Evolutionary conservation across 768 basidiomycete genomes (phyloP).

Genomic region (Tylopilus cervinicoccineus): DNA sequence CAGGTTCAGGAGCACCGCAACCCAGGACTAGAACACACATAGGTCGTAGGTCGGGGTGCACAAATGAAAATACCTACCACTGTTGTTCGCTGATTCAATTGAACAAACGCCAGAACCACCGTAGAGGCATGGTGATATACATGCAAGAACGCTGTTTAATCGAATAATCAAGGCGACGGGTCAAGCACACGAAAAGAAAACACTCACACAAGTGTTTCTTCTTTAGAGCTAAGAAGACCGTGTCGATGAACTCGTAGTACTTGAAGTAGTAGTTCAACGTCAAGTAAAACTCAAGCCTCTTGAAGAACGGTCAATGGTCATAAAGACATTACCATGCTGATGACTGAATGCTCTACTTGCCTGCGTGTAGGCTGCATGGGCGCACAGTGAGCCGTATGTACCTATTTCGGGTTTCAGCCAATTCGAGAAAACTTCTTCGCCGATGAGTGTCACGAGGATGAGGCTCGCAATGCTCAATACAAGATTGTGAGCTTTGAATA

Average conservation of each 20-base stretch:
- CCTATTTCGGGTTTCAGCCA: constrained; percentile 72
- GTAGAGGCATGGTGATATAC: constrained; percentile 98
- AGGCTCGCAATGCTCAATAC: constrained; percentile 76
- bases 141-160: constrained; percentile 67
- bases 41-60: too few species aligned
- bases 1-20: constrained; percentile 84
- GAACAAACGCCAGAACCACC: constrained; percentile 87
- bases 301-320: neutral
- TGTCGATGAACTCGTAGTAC: constrained; percentile 87
- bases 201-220: constrained; percentile 90
- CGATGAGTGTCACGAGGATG: constrained; percentile 73
- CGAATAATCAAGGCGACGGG: neutral
- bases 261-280: constrained; percentile 98
- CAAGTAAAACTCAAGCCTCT: constrained; percentile 91
- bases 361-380: constrained; percentile 70
- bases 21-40: constrained; percentile 68
- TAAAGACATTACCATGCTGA: neutral
- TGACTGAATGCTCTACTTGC: constrained; percentile 55
- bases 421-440: constrained; percentile 85
- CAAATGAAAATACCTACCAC: neutral
- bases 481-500: constrained; percentile 88
- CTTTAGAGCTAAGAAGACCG: constrained; percentile 92
- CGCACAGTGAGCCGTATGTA: constrained; percentile 72
- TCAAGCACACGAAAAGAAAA: neutral
- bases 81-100: constrained; percentile 87